Percentiles rank a stretch among this genome's conserved stretches.
phyloP scores from a whole-genome alignment of 305 asterid genomes.

The Solanum hybrid region DNA sequence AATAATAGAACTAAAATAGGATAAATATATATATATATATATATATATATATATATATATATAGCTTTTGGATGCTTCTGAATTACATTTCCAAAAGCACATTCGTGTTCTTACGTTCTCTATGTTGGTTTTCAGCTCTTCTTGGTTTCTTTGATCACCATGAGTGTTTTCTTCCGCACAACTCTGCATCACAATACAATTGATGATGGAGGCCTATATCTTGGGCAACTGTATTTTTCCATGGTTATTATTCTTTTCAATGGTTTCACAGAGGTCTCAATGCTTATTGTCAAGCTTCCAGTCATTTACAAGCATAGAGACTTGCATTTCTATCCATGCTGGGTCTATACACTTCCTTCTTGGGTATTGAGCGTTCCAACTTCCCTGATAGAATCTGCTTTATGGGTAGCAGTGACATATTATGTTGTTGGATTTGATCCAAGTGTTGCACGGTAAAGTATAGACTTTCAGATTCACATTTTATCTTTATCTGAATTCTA shows the following conservation, averaged over 20 bases:
- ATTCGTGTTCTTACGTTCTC: conserved; percentile 15
- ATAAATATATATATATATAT: not conserved
- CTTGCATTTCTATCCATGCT: conserved; percentile 79
- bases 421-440: conserved; percentile 91
- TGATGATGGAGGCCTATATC: conserved; percentile 84
- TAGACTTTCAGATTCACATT: conserved; percentile 8
- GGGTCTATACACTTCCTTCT: conserved; percentile 93
- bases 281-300: conserved; percentile 89
- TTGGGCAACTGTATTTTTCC: conserved; percentile 74
- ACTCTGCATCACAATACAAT: conserved; percentile 72
- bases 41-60: not conserved
- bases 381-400: conserved; percentile 76
- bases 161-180: conserved; percentile 92
- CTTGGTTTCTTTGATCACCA: conserved; percentile 82
- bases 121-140: conserved; percentile 54
- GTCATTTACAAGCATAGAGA: conserved; percentile 89
- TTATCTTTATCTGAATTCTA: not conserved
- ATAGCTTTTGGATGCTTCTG: not conserved
- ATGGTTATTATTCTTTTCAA: conserved; percentile 87
- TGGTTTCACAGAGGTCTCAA: conserved; percentile 94
- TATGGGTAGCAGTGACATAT: conserved; percentile 87
- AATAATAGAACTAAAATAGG: not conserved
- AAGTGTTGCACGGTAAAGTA: conserved; percentile 57
- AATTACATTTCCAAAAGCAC: conserved; percentile 2
- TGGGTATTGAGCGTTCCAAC: conserved; percentile 83